Evolutionary conservation across 2,329 filamentous ascomycete genomes (phyloP), one percentile per base, ranked within the genome.

Genomic region (Allantophomopsis cytisporea): DNA sequence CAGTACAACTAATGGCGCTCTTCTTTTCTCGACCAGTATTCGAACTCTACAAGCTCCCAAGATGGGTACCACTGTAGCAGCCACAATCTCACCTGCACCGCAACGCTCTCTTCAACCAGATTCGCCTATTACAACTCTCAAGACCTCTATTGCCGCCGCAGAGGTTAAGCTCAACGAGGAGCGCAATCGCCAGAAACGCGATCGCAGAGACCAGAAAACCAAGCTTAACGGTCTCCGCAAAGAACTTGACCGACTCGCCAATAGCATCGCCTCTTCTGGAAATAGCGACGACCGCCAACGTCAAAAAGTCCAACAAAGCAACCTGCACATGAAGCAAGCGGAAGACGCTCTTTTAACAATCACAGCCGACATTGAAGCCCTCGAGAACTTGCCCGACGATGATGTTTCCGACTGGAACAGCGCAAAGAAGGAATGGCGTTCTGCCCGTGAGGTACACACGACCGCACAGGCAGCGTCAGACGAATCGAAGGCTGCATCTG

Each of bases 231-330:
- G 70, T 15, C 61, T 83, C 49, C 78, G 73, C 52, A 84, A 80
- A 57, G 83, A 89, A 50, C 81, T 84, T 45, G 82, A 87, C 50
- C 71, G 70, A 37, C 67, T 83, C 31, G 71, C 73, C 43, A 69
- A 69, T 43, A 76, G 78, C 46, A 72, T 85, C 35, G 68, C 77
- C 41, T 80, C 80, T 30, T 70, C 74, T 13, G 81, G 81, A 45
- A 78, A 79, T 43, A 78, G 76, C 48, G 83, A 89, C 57, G 83
- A 88, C 52, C 80, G 83, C 54, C 71, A 80, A 50, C 71, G 75
- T 47, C 80, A 85, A 54, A 83, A 85, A 56, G 74, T 83, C 35
- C 71, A 78, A 45, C 83, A 88, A 57, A 79, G 84, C 54, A 76
- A 73, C 41, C 81, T 81, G 41, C 80, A 83, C 55, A 80, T 82